A percentile compares a stretch with the other conserved stretches of the same genome.
These are phyloP conservation scores for Erigeron canadensis DNA, from an alignment of 129 eudicot species.

Conservation along the genomic window DNA sequence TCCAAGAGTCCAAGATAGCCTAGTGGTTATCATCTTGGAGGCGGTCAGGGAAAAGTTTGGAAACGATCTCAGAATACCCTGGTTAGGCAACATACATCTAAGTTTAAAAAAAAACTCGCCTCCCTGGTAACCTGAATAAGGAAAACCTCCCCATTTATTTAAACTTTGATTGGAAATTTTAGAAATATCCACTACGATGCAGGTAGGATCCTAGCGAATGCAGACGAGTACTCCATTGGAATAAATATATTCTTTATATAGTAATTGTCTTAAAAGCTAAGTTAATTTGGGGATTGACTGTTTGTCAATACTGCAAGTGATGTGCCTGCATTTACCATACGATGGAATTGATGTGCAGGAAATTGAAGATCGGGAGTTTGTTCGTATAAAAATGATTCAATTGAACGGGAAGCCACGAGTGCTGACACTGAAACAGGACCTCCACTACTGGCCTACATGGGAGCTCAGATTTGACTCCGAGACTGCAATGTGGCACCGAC, in stretches of 20 bases:
- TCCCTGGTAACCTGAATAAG: not conserved
- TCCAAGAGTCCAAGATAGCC: no score
- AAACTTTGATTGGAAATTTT: no score
- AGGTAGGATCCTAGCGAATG: no score
- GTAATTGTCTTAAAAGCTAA: not conserved
- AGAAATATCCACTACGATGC: no score
- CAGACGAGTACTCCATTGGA: not conserved
- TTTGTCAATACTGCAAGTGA: not conserved
- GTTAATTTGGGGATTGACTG: not conserved
- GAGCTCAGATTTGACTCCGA: conserved; percentile 78
- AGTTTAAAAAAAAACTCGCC: not conserved
- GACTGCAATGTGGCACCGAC: conserved; percentile 71
- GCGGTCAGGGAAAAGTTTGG: no score
- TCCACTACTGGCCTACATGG: conserved; percentile 98
- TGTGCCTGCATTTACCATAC: not conserved
- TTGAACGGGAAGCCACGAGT: conserved; percentile 86
- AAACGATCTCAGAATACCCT: no score
- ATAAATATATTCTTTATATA: not conserved
- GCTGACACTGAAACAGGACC: conserved; percentile 89
- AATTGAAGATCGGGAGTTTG: conserved; percentile 68
- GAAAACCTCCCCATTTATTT: no score
- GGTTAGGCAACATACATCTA: no score
- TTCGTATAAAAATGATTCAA: conserved; percentile 73
- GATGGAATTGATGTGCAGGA: conserved; percentile 42
- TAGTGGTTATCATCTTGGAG: no score